Evolutionary conservation across 1,139 yeast species (phyloP).

Genomic region (Trichomonascaceae sp.): DNA sequence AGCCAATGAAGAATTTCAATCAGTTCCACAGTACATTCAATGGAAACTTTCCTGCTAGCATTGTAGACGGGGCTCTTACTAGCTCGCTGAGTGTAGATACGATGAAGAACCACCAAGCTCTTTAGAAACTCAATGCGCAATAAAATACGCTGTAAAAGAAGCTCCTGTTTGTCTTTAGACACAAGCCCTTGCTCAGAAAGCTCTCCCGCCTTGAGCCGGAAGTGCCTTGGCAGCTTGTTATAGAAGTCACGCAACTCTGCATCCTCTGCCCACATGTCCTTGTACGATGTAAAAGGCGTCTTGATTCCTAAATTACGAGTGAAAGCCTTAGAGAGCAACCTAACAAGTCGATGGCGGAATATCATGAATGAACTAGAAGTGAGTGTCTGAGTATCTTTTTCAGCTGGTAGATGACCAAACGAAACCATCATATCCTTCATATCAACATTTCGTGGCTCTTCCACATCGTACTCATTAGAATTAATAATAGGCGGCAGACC

Average conservation of each 20-base stretch:
- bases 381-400: constrained; percentile 13
- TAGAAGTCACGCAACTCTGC: constrained; percentile 22
- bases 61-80: constrained; percentile 17
- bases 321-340: constrained; percentile 16
- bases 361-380: constrained; percentile 25
- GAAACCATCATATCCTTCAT: constrained; percentile 21
- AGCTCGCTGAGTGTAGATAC: constrained; percentile 25
- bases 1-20: constrained; percentile 29
- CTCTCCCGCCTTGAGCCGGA: constrained; percentile 19
- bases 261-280: constrained; percentile 24
- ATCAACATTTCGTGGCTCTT: constrained; percentile 24
- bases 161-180: constrained; percentile 22
- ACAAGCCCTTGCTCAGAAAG: constrained; percentile 11
- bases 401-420: constrained; percentile 17
- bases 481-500: constrained; percentile 30
- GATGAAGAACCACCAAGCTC: constrained; percentile 29
- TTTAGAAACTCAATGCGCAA: constrained; percentile 29
- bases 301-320: constrained; percentile 15
- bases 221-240: constrained; percentile 21
- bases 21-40: constrained; percentile 27
- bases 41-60: constrained; percentile 25
- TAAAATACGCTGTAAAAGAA: constrained; percentile 28
- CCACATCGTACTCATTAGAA: constrained; percentile 26
- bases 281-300: constrained; percentile 16
- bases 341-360: constrained; percentile 30